These are phyloP conservation scores for Colletotrichum tropicicola DNA, from an alignment of 2,329 filamentous ascomycete genomes.

Conservation along the genomic window DNA sequence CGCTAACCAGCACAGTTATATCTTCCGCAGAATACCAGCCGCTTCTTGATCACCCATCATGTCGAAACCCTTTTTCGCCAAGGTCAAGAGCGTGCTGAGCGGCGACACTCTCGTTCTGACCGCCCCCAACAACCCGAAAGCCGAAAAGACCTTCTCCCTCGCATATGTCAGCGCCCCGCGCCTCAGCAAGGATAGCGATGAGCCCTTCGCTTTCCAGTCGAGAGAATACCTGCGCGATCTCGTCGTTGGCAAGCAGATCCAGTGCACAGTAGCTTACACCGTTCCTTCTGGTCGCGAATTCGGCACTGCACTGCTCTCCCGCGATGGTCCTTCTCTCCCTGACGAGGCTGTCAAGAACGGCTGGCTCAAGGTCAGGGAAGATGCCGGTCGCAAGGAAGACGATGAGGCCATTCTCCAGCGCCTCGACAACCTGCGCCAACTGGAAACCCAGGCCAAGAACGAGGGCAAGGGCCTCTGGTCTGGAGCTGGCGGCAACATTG, in stretches of 20 bases:
- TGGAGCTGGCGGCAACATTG: slow-evolving; percentile 71
- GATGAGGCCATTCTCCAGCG: slow-evolving; percentile 76
- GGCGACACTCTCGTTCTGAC: slow-evolving; percentile 91
- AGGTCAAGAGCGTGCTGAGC: slow-evolving; percentile 93
- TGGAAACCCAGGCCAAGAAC: slow-evolving; percentile 81
- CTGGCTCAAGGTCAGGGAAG: slow-evolving; percentile 93
- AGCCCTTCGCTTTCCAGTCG: slow-evolving; percentile 92
- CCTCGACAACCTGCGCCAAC: slow-evolving; percentile 79
- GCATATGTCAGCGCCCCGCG: slow-evolving; percentile 93
- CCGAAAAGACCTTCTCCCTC: slow-evolving; percentile 88
- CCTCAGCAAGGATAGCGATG: slow-evolving; percentile 87
- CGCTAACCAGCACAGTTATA: slow-evolving; percentile 9
- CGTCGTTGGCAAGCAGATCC: slow-evolving; percentile 85
- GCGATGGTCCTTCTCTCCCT: slow-evolving; percentile 80
- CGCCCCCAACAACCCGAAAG: slow-evolving; percentile 80
- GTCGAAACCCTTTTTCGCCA: slow-evolving; percentile 68
- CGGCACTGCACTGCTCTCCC: slow-evolving; percentile 76
- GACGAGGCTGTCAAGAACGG: slow-evolving; percentile 87
- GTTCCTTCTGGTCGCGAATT: slow-evolving; percentile 91
- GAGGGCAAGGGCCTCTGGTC: slow-evolving; percentile 87
- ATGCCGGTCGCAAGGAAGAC: slow-evolving; percentile 91
- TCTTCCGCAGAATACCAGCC: slow-evolving; percentile 1
- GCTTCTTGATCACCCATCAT: slow-evolving; percentile 43
- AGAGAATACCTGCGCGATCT: slow-evolving; percentile 90
- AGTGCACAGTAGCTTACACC: slow-evolving; percentile 87